A percentile compares a stretch with the other conserved stretches of the same genome.
These are phyloP conservation scores for Stenocarpella maydis DNA, from an alignment of 2,329 filamentous ascomycete genomes.

Conservation along the genomic window DNA sequence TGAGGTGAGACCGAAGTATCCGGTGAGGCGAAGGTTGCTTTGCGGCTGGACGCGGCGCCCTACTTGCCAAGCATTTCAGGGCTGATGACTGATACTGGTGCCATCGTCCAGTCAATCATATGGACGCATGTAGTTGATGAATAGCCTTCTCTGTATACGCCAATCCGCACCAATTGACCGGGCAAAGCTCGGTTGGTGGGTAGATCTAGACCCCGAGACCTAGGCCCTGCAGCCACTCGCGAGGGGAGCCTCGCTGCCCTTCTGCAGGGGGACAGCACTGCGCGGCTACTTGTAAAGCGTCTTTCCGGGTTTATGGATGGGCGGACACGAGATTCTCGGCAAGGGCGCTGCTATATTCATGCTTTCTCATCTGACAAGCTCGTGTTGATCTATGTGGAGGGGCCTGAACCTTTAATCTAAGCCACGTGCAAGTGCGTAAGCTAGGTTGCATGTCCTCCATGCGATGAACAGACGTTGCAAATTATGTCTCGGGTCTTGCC, in stretches of 20 bases:
- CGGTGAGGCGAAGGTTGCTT: neutral
- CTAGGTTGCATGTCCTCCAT: neutral
- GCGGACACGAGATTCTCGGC: neutral
- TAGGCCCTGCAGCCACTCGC: neutral
- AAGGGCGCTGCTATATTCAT: neutral
- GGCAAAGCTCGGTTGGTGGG: neutral
- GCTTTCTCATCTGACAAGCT: neutral
- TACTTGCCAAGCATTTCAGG: constrained; percentile 5
- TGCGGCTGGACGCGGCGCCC: constrained; percentile 2
- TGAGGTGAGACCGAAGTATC: constrained; percentile 17
- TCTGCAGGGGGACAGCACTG: no score
- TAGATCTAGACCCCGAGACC: neutral
- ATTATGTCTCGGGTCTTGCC: neutral
- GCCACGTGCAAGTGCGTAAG: neutral
- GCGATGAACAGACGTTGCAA: neutral
- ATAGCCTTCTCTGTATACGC: neutral
- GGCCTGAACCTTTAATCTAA: neutral
- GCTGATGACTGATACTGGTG: constrained; percentile 5
- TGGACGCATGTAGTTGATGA: neutral
- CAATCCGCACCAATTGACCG: neutral
- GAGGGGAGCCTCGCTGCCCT: neutral
- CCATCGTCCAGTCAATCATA: neutral
- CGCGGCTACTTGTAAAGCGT: neutral
- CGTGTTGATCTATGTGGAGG: neutral
- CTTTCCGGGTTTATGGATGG: neutral